Evolutionary conservation across 305 asterid genomes (phyloP).

Genomic region (Solanum hybrid): DNA sequence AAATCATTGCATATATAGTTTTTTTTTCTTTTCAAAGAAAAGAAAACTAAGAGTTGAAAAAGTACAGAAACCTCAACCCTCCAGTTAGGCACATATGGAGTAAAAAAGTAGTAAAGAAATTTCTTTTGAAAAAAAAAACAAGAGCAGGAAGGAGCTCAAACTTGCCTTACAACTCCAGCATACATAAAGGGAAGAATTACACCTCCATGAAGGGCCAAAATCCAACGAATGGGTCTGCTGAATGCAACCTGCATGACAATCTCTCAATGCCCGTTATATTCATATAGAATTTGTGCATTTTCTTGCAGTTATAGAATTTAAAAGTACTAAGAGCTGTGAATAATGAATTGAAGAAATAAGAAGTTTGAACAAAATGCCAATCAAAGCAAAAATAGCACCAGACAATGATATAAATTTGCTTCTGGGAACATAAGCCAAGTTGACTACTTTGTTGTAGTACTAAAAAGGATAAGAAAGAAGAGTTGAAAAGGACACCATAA

Average conservation of each 20-base stretch:
- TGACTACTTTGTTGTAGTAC: background rate
- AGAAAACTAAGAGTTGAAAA: background rate
- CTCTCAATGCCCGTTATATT: background rate
- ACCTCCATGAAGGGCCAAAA: slow-evolving; percentile 86
- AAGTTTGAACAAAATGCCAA: background rate
- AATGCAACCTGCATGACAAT: slow-evolving; percentile 49
- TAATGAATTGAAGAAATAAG: background rate
- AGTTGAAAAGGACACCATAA: background rate
- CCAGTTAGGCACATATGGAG: background rate
- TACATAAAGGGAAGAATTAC: slow-evolving; percentile 63
- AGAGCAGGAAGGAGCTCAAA: background rate
- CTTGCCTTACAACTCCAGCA: slow-evolving; percentile 78
- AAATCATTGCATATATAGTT: background rate
- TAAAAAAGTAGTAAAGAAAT: background rate
- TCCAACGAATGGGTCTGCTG: slow-evolving; percentile 98
- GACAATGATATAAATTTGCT: background rate
- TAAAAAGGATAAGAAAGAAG: background rate
- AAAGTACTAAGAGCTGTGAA: background rate
- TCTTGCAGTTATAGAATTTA: background rate
- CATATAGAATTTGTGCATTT: background rate
- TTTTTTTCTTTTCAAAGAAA: background rate
- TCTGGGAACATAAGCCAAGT: background rate
- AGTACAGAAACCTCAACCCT: background rate
- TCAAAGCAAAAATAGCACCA: background rate
- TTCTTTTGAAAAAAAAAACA: background rate